These are phyloP conservation scores for Calonectria pseudoreteaudii DNA, from an alignment of 2,329 filamentous ascomycete species.

Conservation along the genomic window DNA sequence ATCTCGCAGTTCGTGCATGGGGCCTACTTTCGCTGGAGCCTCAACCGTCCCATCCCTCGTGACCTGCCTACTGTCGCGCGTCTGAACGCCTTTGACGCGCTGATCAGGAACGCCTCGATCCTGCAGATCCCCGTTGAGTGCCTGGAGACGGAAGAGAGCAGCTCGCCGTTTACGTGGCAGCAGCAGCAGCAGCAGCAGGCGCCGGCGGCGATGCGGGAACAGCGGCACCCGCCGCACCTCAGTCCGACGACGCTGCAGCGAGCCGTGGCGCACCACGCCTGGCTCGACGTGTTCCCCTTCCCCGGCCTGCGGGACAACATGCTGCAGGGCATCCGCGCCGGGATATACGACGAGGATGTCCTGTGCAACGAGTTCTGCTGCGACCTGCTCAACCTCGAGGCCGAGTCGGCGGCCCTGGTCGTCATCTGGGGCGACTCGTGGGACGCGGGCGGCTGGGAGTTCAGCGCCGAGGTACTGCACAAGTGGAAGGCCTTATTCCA, in stretches of 20 bases:
- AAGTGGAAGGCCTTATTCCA: not conserved
- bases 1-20: not conserved
- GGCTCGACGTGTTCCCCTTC: constrained; percentile 4
- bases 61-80: not conserved
- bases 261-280: not conserved
- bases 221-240: not conserved
- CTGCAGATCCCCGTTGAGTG: not conserved
- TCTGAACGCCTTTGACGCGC: not conserved
- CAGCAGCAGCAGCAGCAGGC: too few species aligned
- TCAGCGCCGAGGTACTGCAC: not conserved
- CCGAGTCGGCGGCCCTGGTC: not conserved
- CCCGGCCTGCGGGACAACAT: not conserved
- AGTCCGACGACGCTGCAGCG: not conserved
- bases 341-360: not conserved
- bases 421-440: constrained; percentile 12
- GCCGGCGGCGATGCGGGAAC: too few species aligned
- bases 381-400: not conserved
- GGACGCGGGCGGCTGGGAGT: constrained; percentile 15
- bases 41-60: not conserved
- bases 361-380: not conserved
- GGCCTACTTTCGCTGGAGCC: not conserved
- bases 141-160: not conserved
- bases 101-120: not conserved
- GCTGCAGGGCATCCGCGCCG: not conserved
- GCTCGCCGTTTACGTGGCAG: not conserved